Evolutionary conservation across 768 basidiomycete genomes (phyloP).

Genomic region (Agaricus sinodeliciosus): DNA sequence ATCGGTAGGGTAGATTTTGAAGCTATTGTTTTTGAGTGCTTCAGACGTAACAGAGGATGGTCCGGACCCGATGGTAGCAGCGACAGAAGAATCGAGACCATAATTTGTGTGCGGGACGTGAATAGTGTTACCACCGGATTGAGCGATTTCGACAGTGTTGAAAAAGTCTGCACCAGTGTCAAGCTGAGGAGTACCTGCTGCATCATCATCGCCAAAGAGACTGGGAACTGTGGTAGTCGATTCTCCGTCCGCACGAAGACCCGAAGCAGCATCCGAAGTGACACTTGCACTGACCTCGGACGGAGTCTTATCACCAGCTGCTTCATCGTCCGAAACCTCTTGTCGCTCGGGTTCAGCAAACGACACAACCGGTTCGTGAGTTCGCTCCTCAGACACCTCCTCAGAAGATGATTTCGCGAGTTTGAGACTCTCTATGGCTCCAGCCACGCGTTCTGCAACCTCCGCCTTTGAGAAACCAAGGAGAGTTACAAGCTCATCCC

Average conservation of each 20-base stretch:
- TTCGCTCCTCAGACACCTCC: conserved; percentile 34
- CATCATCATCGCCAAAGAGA: conserved; percentile 76
- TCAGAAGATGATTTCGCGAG: conserved; percentile 34
- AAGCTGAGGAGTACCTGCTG: conserved; percentile 55
- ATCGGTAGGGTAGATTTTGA: conserved; percentile 84
- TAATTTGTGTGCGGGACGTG: conserved; percentile 76
- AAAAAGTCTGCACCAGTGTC: conserved; percentile 84
- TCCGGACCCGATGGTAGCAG: conserved; percentile 90
- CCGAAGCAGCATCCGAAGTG: conserved; percentile 54
- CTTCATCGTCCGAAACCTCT: conserved; percentile 29
- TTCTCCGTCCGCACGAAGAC: conserved; percentile 58
- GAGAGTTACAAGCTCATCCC: conserved; percentile 84
- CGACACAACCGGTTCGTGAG: conserved; percentile 74
- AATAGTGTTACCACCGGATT: conserved; percentile 38
- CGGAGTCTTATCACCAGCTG: conserved; percentile 48
- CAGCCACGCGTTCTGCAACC: conserved; percentile 69
- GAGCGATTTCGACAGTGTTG: conserved; percentile 59
- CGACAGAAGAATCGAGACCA: conserved; percentile 82
- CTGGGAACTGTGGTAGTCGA: conserved; percentile 84
- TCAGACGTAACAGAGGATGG: conserved; percentile 79
- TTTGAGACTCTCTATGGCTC: conserved; percentile 75
- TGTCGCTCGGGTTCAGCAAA: conserved; percentile 71
- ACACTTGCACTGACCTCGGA: conserved; percentile 68
- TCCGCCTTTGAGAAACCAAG: conserved; percentile 92
- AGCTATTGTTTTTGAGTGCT: conserved; percentile 68